phyloP scores from a whole-genome alignment of 1,139 yeast genomes.

The Pichia sp. region DNA sequence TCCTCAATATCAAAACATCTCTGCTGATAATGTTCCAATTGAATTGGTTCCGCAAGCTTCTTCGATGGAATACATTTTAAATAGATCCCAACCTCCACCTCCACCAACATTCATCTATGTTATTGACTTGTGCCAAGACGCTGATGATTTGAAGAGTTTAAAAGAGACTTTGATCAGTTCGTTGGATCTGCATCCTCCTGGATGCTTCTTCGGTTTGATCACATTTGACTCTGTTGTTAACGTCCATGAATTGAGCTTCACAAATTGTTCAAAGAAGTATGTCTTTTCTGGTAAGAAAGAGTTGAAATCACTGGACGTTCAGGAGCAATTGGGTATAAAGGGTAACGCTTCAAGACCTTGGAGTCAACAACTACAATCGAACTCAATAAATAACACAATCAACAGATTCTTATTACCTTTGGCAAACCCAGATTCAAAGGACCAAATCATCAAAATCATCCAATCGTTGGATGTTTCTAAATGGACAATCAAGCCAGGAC shows the following conservation, averaged over 20 bases:
- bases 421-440: constrained; percentile 79
- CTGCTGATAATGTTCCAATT: constrained; percentile 79
- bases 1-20: constrained; percentile 78
- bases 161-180: constrained; percentile 83
- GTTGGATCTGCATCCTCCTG: constrained; percentile 82
- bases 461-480: constrained; percentile 81
- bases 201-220: constrained; percentile 85
- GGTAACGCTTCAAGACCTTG: constrained; percentile 33
- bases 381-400: constrained; percentile 37
- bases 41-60: constrained; percentile 75
- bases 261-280: constrained; percentile 71
- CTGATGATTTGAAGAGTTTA: constrained; percentile 83
- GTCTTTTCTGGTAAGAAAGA: constrained; percentile 94
- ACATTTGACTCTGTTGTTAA: constrained; percentile 95
- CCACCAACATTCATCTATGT: constrained; percentile 94
- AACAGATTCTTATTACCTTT: constrained; percentile 82
- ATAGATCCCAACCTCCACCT: constrained; percentile 55
- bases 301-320: constrained; percentile 33
- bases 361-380: constrained; percentile 31
- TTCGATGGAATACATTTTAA: constrained; percentile 88
- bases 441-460: constrained; percentile 74
- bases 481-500: constrained; percentile 87
- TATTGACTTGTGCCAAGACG: constrained; percentile 92
- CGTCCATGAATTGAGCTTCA: constrained; percentile 85
- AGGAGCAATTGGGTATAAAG: constrained; percentile 32